These are phyloP conservation scores for Intubia oerlemansii DNA, from an alignment of 2,329 filamentous ascomycete genomes.

Conservation along the genomic window DNA sequence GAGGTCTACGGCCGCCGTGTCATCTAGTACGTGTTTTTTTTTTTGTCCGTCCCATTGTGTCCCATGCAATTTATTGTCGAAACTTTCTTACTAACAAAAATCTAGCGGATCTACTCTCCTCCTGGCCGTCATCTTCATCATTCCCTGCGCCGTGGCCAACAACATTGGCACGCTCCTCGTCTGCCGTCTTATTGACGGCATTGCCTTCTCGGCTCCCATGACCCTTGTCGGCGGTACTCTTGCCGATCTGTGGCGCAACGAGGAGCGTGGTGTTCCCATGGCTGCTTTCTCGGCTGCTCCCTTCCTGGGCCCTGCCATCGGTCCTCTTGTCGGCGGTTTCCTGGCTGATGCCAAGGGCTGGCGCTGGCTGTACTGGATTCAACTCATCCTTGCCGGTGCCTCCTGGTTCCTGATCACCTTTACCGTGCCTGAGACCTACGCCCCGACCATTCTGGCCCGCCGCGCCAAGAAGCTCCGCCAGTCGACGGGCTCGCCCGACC, in stretches of 20 bases:
- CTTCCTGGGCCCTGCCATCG: conserved; percentile 62
- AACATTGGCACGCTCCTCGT: conserved; percentile 61
- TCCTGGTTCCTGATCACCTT: conserved; percentile 62
- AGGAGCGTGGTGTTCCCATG: conserved; percentile 74
- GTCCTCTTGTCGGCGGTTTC: conserved; percentile 54
- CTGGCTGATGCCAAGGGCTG: conserved; percentile 10
- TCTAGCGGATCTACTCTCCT: conserved; percentile 40
- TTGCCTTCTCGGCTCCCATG: conserved; percentile 73
- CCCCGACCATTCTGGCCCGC: conserved; percentile 50
- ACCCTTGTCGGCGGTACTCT: conserved; percentile 67
- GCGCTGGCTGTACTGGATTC: conserved; percentile 30
- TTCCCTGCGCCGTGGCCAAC: conserved; percentile 55
- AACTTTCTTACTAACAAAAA: too few species aligned
- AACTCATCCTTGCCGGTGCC: conserved; percentile 50
- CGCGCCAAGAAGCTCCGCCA: conserved; percentile 54
- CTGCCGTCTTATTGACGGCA: conserved; percentile 58
- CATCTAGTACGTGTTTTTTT: too few species aligned
- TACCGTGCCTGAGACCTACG: conserved; percentile 80
- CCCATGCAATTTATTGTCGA: background rate
- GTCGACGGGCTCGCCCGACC: conserved; percentile 40
- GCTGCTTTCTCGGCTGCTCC: conserved; percentile 67
- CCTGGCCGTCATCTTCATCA: conserved; percentile 55
- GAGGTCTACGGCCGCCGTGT: conserved; percentile 53
- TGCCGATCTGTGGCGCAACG: conserved; percentile 65
- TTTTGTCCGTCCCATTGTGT: background rate